phyloP scores from a whole-genome alignment of 164 flowering plant genomes.

The Vitis amurensis region DNA sequence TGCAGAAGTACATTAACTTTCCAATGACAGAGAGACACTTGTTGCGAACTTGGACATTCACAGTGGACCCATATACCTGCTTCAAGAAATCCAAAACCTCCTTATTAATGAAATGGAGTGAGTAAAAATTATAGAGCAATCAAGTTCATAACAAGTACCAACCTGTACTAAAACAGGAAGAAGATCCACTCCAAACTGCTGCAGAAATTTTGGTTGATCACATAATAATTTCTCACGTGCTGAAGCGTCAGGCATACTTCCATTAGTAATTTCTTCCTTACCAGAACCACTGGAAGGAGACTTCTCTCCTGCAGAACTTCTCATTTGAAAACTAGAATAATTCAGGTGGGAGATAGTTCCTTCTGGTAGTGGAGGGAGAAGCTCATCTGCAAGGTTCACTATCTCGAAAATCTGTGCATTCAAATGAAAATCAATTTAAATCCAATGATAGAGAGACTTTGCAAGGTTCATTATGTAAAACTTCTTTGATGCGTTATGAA shows the following conservation, averaged over 20 bases:
- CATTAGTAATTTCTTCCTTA: constrained; percentile 69
- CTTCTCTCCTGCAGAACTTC: constrained; percentile 62
- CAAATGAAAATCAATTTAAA: neutral
- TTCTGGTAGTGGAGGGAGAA: constrained; percentile 93
- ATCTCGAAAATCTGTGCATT: constrained; percentile 83
- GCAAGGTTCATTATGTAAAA: too few relatives aligned
- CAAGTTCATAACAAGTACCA: constrained; percentile 11
- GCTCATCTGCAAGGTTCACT: constrained; percentile 97
- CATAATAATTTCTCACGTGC: constrained; percentile 73
- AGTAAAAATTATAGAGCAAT: neutral
- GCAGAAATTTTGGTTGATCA: constrained; percentile 94
- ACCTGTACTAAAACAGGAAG: constrained; percentile 95
- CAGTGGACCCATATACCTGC: constrained; percentile 98
- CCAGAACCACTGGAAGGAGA: constrained; percentile 48
- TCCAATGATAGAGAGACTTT: too few relatives aligned
- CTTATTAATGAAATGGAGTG: neutral
- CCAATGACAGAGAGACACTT: constrained; percentile 95
- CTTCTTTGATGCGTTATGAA: too few relatives aligned
- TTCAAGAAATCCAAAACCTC: constrained; percentile 9
- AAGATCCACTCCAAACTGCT: constrained; percentile 93
- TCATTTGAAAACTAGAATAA: constrained; percentile 54
- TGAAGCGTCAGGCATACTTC: constrained; percentile 58
- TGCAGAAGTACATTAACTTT: constrained; percentile 94
- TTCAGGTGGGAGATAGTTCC: constrained; percentile 85
- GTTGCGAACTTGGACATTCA: constrained; percentile 93